phyloP scores from a whole-genome alignment of 2,329 filamentous ascomycete genomes.

The Samsoniella hepiali region DNA sequence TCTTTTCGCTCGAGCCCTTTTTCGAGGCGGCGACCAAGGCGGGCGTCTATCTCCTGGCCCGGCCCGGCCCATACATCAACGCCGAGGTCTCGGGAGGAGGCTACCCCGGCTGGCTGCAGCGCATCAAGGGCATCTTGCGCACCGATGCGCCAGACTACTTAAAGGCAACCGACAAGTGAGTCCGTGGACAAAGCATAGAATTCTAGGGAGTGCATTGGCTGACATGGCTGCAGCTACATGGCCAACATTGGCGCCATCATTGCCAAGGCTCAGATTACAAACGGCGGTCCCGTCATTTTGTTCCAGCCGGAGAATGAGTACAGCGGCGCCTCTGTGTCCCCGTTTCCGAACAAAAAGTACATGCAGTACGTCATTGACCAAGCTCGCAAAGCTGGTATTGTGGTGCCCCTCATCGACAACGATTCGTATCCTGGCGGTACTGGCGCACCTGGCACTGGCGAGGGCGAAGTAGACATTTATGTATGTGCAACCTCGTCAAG shows the following conservation, averaged over 20 bases:
- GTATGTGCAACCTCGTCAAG: conserved; percentile 21
- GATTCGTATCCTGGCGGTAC: conserved; percentile 61
- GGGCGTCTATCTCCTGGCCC: conserved; percentile 73
- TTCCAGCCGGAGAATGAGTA: conserved; percentile 85
- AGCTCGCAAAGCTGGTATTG: conserved; percentile 63
- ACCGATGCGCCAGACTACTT: conserved; percentile 61
- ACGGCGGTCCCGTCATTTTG: conserved; percentile 75
- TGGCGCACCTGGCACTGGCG: conserved; percentile 60
- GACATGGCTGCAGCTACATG: conserved; percentile 48
- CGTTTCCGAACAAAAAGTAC: conserved; percentile 65
- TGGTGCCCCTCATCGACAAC: conserved; percentile 73
- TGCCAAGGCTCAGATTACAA: conserved; percentile 74
- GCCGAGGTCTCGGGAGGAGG: conserved; percentile 74
- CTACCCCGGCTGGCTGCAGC: conserved; percentile 76
- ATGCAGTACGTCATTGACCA: conserved; percentile 69
- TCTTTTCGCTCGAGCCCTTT: conserved; percentile 71
- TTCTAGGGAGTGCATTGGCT: conserved; percentile 16
- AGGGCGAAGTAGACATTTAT: conserved; percentile 58
- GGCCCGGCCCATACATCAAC: conserved; percentile 74
- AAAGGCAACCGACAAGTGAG: conserved; percentile 62
- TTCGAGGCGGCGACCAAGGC: conserved; percentile 70
- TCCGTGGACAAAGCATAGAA: not conserved
- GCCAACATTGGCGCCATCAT: conserved; percentile 61
- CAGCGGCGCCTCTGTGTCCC: conserved; percentile 46
- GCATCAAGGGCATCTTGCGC: conserved; percentile 61